These are phyloP conservation scores for Cryptococcus deneoformans DNA, from an alignment of 1,284 basidiomycete species.

Conservation along the genomic window DNA sequence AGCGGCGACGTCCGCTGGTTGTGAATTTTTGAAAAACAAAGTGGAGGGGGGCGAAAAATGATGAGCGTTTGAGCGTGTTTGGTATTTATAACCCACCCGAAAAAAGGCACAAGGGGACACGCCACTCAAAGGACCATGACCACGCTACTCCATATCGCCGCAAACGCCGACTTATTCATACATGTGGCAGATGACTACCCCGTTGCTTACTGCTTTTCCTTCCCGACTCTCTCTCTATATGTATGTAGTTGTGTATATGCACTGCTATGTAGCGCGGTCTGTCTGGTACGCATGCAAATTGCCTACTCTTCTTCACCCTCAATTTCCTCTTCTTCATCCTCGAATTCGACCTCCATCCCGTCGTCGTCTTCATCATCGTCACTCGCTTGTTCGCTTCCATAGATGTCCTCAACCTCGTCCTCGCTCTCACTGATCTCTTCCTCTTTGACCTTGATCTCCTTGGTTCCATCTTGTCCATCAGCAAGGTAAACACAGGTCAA, in stretches of 20 bases:
- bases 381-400: conserved; percentile 17
- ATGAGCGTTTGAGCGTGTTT: conserved; percentile 30
- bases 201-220: too few relatives aligned
- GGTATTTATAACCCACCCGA: conserved; percentile 22
- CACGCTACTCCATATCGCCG: too few relatives aligned
- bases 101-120: too few relatives aligned
- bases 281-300: background rate
- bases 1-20: too few relatives aligned
- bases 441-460: conserved; percentile 36
- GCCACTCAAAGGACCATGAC: too few relatives aligned
- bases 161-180: too few relatives aligned
- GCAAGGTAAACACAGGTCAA: conserved; percentile 75
- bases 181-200: too few relatives aligned
- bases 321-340: conserved; percentile 18
- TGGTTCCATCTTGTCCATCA: conserved; percentile 54
- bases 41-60: conserved; percentile 38
- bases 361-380: conserved; percentile 51
- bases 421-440: conserved; percentile 33
- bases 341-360: conserved; percentile 20
- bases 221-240: too few relatives aligned
- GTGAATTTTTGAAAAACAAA: conserved; percentile 12
- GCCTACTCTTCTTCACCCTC: conserved; percentile 9
- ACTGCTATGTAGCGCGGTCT: too few relatives aligned
- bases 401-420: conserved; percentile 10
- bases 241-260: too few relatives aligned